phyloP scores from a whole-genome alignment of 352 stramenopile genomes.

The Phytophthora multivora region DNA sequence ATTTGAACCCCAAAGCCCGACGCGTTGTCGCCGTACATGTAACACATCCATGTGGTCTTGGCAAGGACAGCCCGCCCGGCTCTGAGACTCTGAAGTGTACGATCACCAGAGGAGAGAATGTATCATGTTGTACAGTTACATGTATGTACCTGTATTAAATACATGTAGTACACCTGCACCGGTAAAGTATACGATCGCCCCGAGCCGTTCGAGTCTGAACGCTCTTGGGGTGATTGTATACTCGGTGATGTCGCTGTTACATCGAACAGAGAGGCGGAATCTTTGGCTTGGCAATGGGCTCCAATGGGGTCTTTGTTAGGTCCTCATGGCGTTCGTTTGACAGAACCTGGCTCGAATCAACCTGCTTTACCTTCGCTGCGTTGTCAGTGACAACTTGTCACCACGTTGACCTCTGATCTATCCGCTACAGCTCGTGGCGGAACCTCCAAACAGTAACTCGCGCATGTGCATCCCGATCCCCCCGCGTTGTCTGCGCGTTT shows the following conservation, averaged over 20 bases:
- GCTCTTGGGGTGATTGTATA: neutral
- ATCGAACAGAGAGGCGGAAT: constrained; percentile 14
- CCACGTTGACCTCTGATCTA: no score
- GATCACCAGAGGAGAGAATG: no score
- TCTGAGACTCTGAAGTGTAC: constrained; percentile 10
- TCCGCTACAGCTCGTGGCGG: constrained; percentile 15
- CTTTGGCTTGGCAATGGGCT: constrained; percentile 13
- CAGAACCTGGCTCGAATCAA: neutral
- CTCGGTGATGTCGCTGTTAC: constrained; percentile 1
- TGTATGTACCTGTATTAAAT: no score
- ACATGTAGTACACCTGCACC: no score
- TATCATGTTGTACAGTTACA: no score
- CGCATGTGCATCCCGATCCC: constrained; percentile 22
- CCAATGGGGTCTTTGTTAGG: constrained; percentile 6
- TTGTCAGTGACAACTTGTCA: no score
- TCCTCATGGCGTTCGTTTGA: constrained; percentile 1
- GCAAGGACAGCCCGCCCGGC: constrained; percentile 10
- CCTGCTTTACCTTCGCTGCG: no score
- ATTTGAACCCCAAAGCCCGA: constrained; percentile 20
- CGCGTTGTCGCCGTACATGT: constrained; percentile 15
- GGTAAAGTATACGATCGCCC: no score
- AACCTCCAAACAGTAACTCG: constrained; percentile 31
- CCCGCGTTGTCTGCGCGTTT: constrained; percentile 26
- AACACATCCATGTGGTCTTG: constrained; percentile 30
- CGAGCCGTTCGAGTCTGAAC: neutral